phyloP scores from a whole-genome alignment of 805 yeast species.

The Kodamaea sagamina region DNA sequence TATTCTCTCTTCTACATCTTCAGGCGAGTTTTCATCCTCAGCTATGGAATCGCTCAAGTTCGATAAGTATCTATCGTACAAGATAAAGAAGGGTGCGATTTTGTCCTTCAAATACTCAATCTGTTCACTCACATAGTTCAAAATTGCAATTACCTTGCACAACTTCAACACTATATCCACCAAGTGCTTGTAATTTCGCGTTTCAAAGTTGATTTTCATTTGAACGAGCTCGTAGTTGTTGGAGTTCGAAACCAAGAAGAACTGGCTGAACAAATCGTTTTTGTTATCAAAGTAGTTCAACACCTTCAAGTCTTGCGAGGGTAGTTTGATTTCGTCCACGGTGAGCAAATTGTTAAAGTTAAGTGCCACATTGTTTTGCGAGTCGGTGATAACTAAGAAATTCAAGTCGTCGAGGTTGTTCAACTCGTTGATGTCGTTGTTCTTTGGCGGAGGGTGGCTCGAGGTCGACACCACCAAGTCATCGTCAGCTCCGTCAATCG shows the following conservation, averaged over 20 bases:
- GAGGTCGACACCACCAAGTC: conserved; percentile 5
- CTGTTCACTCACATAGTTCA: conserved; percentile 26
- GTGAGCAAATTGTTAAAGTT: conserved; percentile 36
- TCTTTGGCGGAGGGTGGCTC: conserved; percentile 9
- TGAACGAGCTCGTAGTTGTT: conserved; percentile 18
- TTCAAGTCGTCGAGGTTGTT: conserved; percentile 18
- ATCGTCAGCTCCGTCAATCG: conserved; percentile 14
- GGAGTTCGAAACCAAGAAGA: conserved; percentile 22
- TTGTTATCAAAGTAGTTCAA: conserved; percentile 23
- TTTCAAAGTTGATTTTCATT: conserved; percentile 18
- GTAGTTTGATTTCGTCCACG: conserved; percentile 27
- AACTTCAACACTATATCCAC: conserved; percentile 25
- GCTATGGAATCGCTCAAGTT: conserved; percentile 33
- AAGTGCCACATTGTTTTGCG: conserved; percentile 24
- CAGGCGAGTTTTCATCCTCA: conserved; percentile 12
- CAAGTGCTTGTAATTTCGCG: conserved; percentile 16
- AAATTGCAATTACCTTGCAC: conserved; percentile 29
- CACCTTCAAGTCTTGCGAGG: conserved; percentile 15
- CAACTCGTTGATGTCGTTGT: conserved; percentile 15
- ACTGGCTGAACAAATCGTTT: conserved; percentile 29
- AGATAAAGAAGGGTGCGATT: conserved; percentile 25
- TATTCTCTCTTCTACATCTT: conserved; percentile 15
- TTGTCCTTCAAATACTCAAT: conserved; percentile 22
- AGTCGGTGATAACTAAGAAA: conserved; percentile 28
- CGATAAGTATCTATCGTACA: conserved; percentile 35